phyloP scores from a whole-genome alignment of 352 stramenopile genomes.

The Halophytophthora batemanensis region DNA sequence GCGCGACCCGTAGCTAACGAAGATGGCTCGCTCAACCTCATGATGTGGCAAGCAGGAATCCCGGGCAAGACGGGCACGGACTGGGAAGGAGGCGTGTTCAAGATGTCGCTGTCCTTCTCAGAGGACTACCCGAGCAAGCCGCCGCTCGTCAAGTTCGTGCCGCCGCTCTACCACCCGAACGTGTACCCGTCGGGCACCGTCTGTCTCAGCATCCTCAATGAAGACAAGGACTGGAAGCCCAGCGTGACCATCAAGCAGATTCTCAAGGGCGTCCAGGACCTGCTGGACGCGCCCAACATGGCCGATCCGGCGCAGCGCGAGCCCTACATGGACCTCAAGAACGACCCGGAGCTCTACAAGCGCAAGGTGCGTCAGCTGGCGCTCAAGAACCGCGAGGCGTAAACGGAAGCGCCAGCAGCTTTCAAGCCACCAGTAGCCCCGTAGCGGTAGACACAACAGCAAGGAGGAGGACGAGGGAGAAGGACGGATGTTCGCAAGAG shows the following conservation, averaged over 20 bases:
- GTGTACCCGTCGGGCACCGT: slow-evolving; percentile 97
- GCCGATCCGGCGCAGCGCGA: slow-evolving; percentile 83
- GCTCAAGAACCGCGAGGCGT: slow-evolving; percentile 83
- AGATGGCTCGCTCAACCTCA: slow-evolving; percentile 96
- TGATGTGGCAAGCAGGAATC: slow-evolving; percentile 97
- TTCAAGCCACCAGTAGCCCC: slow-evolving; percentile 1
- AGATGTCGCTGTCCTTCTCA: slow-evolving; percentile 95
- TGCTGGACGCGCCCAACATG: slow-evolving; percentile 88
- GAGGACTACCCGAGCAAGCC: slow-evolving; percentile 98
- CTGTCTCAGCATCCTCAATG: slow-evolving; percentile 98
- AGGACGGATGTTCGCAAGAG: too few relatives aligned
- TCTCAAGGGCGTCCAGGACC: slow-evolving; percentile 95
- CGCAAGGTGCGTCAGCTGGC: slow-evolving; percentile 80
- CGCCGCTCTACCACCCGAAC: slow-evolving; percentile 96
- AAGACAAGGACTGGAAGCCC: slow-evolving; percentile 98
- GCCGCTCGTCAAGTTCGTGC: slow-evolving; percentile 98
- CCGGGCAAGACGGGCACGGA: slow-evolving; percentile 94
- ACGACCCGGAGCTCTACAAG: slow-evolving; percentile 87
- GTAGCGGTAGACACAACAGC: slow-evolving; percentile 5
- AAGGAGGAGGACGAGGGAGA: background rate
- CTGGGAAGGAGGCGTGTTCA: slow-evolving; percentile 97
- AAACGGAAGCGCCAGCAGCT: slow-evolving; percentile 12
- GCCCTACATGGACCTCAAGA: slow-evolving; percentile 88
- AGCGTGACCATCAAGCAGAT: slow-evolving; percentile 98
- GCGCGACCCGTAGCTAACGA: slow-evolving; percentile 90